A percentile compares a stretch with the other conserved stretches of the same genome.
phyloP scores from a whole-genome alignment of 179 eudicot species.

The Silene coronaria region DNA sequence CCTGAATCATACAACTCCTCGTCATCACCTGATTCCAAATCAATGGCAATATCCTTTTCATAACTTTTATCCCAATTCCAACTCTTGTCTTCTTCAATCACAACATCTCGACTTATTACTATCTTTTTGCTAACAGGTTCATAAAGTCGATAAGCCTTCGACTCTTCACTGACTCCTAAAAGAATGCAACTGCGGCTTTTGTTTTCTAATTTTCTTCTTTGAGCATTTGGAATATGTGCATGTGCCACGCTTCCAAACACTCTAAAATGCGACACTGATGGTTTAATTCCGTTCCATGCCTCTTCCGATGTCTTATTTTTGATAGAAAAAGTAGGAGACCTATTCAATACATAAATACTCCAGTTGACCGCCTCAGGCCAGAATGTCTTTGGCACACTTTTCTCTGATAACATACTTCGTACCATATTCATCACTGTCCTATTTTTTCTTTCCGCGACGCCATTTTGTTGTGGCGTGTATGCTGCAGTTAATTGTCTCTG shows the following conservation, averaged over 20 bases:
- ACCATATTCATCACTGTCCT: conserved; percentile 13
- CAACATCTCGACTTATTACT: not conserved
- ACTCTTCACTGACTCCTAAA: conserved; percentile 12
- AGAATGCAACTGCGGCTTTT: not conserved
- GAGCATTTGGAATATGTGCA: conserved; percentile 4
- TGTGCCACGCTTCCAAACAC: conserved; percentile 1
- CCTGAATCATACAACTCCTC: not conserved
- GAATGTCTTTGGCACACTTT: not conserved
- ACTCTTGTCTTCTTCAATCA: conserved; percentile 2
- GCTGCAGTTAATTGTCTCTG: not conserved
- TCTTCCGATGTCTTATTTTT: conserved; percentile 16
- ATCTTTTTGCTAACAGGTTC: conserved; percentile 8
- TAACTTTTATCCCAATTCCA: not conserved
- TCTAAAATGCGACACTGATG: not conserved
- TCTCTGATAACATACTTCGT: not conserved
- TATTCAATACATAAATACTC: not conserved
- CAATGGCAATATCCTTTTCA: not conserved
- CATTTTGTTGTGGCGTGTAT: conserved; percentile 13
- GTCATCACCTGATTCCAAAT: not conserved
- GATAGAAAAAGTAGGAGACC: not conserved
- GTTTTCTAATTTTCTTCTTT: not conserved
- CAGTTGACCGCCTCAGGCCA: not conserved
- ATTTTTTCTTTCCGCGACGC: conserved; percentile 1
- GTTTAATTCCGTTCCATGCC: conserved; percentile 10
- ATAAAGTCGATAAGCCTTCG: conserved; percentile 5